These are phyloP conservation scores for Blastomyces emzantsi DNA, from an alignment of 2,329 filamentous ascomycete species.

Conservation along the genomic window DNA sequence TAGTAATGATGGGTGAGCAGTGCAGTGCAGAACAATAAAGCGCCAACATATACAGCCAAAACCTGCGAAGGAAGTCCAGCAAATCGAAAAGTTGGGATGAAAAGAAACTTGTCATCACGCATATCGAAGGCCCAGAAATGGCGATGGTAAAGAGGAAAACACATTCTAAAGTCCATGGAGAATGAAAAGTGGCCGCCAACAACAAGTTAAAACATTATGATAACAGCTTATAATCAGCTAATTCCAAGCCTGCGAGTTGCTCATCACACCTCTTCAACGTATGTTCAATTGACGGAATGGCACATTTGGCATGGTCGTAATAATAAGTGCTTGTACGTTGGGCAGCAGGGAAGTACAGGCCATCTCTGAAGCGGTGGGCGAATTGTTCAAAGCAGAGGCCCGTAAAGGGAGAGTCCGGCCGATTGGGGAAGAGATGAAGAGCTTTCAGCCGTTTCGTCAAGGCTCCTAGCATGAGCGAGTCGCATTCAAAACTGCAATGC, in stretches of 20 bases:
- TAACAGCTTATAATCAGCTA: slow-evolving; percentile 13
- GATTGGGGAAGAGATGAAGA: slow-evolving; percentile 14
- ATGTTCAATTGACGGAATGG: slow-evolving; percentile 16
- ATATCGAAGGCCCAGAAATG: not conserved
- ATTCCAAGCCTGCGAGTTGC: slow-evolving; percentile 13
- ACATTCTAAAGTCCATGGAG: not conserved
- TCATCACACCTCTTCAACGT: slow-evolving; percentile 14
- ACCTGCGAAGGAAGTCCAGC: not conserved
- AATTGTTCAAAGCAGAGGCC: slow-evolving; percentile 18
- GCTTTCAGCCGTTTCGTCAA: slow-evolving; percentile 15
- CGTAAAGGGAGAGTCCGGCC: slow-evolving; percentile 14
- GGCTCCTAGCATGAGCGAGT: slow-evolving; percentile 16
- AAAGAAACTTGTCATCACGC: not conserved
- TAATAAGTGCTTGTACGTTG: slow-evolving; percentile 17
- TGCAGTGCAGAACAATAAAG: not conserved
- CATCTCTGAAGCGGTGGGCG: slow-evolving; percentile 15
- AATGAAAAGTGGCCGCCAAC: not conserved
- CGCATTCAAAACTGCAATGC: slow-evolving; percentile 19
- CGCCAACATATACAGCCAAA: not conserved
- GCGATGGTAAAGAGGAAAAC: not conserved
- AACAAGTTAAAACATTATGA: not conserved
- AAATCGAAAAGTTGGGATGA: not conserved
- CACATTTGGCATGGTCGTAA: slow-evolving; percentile 17
- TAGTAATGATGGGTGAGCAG: not conserved
- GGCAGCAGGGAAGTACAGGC: slow-evolving; percentile 17